Conservation (phyloP, 1,284 basidiomycete species). For the Microbotryum scabiosae region DNA sequence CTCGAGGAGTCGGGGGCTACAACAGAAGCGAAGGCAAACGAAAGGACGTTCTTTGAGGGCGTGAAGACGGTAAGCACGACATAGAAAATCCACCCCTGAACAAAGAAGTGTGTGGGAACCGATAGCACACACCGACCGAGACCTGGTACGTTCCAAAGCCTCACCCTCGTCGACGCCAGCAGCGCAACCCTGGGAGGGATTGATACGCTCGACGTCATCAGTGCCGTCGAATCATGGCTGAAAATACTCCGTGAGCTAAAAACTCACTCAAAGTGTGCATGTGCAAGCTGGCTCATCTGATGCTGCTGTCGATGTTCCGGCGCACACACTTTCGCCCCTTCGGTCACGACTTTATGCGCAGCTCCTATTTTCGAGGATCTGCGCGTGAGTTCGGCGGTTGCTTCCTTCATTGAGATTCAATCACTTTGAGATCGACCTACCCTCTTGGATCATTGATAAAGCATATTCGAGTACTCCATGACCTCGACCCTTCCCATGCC, state of each 20-base stretch:
- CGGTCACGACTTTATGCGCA: not conserved
- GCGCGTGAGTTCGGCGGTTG: not conserved
- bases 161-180: slow-evolving; percentile 2
- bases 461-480: no score
- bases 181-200: not conserved
- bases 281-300: no score
- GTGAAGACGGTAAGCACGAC: not conserved
- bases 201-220: not conserved
- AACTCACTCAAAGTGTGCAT: not conserved
- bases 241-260: not conserved
- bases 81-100: not conserved
- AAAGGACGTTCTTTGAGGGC: not conserved
- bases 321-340: slow-evolving; percentile 7
- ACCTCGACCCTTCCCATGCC: no score
- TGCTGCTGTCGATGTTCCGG: not conserved
- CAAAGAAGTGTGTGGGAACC: not conserved
- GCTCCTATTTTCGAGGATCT: slow-evolving; percentile 3
- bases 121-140: not conserved
- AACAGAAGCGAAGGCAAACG: not conserved
- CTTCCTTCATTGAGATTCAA: no score
- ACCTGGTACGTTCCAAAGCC: fast-evolving
- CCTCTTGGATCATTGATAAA: no score
- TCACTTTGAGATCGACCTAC: no score
- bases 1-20: no score
- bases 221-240: not conserved